These are phyloP conservation scores for Exophiala calicioides DNA, from an alignment of 2,329 filamentous ascomycete species.

Conservation along the genomic window DNA sequence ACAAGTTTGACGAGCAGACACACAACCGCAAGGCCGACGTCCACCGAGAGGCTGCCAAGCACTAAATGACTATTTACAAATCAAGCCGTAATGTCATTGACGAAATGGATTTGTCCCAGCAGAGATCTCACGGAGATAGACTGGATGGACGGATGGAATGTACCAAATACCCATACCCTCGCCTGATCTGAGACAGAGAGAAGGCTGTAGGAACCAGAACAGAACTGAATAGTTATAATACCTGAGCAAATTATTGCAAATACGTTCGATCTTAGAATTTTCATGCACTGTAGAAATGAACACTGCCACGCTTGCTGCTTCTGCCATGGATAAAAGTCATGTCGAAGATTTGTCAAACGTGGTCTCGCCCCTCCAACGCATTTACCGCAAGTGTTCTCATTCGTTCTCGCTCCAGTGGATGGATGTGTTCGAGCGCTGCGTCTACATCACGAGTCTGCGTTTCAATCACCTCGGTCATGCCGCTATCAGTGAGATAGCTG, in stretches of 20 bases:
- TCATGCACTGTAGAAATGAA: too few species aligned
- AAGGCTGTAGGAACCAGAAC: background rate
- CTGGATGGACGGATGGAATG: conserved; percentile 2
- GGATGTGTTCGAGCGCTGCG: conserved; percentile 48
- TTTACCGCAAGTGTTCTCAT: conserved; percentile 24
- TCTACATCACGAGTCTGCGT: conserved; percentile 61
- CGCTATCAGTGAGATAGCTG: conserved; percentile 75
- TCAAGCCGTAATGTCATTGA: background rate
- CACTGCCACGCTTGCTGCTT: background rate
- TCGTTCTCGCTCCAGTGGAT: conserved; percentile 50
- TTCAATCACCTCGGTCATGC: conserved; percentile 70
- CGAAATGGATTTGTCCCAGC: background rate
- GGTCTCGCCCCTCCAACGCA: conserved; percentile 16
- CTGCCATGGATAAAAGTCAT: background rate
- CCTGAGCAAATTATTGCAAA: too few species aligned
- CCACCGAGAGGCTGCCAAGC: conserved; percentile 32
- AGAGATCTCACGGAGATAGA: background rate
- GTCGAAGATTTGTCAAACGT: background rate
- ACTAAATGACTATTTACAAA: conserved; percentile 19
- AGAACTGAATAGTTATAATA: too few species aligned
- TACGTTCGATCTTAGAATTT: too few species aligned
- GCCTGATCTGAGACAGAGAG: too few species aligned
- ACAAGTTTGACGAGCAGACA: conserved; percentile 55
- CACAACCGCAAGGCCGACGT: conserved; percentile 32
- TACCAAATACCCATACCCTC: background rate